These are phyloP conservation scores for Symbiodinium natans DNA, from an alignment of 73 alveolate species.

Conservation along the genomic window DNA sequence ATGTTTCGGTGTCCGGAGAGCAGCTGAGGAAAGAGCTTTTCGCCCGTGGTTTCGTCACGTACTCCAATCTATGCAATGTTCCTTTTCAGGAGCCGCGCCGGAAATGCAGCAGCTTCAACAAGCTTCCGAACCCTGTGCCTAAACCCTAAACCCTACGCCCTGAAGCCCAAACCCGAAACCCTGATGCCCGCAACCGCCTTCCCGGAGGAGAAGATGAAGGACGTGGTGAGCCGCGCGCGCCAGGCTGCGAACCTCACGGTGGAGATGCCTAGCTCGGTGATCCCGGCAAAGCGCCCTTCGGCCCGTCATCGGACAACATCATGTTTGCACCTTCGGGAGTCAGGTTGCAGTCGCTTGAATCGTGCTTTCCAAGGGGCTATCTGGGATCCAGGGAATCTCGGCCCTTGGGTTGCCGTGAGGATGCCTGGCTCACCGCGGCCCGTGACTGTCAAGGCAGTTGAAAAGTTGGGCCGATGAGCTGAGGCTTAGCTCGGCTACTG, in stretches of 20 bases:
- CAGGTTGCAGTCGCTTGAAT: too few species aligned
- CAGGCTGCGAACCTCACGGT: constrained; percentile 31
- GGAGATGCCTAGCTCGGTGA: constrained; percentile 18
- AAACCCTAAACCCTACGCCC: not conserved
- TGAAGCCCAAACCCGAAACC: not conserved
- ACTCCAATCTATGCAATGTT: constrained; percentile 66
- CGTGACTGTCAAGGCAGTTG: too few species aligned
- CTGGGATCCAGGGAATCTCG: not conserved
- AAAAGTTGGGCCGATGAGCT: too few species aligned
- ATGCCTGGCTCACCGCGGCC: too few species aligned
- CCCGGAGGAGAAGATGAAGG: constrained; percentile 75
- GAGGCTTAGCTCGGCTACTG: constrained; percentile 20
- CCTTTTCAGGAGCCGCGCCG: constrained; percentile 42
- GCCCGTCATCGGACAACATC: too few species aligned
- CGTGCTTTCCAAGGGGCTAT: not conserved
- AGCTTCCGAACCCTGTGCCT: not conserved
- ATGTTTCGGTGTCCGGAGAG: too few species aligned
- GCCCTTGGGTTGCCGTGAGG: too few species aligned
- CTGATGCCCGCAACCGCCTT: not conserved
- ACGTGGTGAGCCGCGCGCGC: constrained; percentile 59
- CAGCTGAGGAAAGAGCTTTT: constrained; percentile 41
- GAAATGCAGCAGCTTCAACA: not conserved
- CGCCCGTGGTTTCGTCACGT: constrained; percentile 73
- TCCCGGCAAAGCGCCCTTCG: constrained; percentile 40
- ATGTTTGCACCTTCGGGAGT: too few species aligned